phyloP scores from a whole-genome alignment of 2,329 filamentous ascomycete species.

The Aaosphaeria pasadenensis region DNA sequence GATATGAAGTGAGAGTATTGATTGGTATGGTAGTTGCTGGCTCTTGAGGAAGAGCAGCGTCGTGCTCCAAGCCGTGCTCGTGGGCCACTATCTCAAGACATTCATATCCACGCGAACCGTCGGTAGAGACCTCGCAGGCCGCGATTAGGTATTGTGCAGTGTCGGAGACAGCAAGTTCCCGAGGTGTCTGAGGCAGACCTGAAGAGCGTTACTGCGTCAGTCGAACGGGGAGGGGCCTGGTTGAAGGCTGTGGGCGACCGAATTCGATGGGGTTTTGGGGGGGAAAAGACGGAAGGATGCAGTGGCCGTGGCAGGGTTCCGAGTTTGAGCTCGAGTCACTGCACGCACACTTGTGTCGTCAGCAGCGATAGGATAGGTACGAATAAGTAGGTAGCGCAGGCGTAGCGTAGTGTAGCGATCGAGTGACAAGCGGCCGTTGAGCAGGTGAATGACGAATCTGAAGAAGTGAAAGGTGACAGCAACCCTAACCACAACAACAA shows the following conservation, averaged over 20 bases:
- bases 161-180: slow-evolving; percentile 1
- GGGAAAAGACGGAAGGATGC: slow-evolving; percentile 1
- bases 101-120: slow-evolving; percentile 20
- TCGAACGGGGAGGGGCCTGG: slow-evolving; percentile 11
- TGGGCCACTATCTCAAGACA: slow-evolving; percentile 16
- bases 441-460: too few relatives aligned
- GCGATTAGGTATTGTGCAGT: too few relatives aligned
- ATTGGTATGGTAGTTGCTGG: background rate
- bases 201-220: slow-evolving; percentile 12
- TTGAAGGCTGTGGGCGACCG: slow-evolving; percentile 4
- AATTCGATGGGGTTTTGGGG: background rate
- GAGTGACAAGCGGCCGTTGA: too few relatives aligned
- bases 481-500: too few relatives aligned
- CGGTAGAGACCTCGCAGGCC: background rate
- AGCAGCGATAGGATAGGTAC: background rate
- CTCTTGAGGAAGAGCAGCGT: background rate
- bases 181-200: slow-evolving; percentile 6
- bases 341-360: slow-evolving; percentile 4
- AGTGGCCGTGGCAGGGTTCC: slow-evolving; percentile 2
- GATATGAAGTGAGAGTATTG: too few relatives aligned
- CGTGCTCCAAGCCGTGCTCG: slow-evolving; percentile 1
- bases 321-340: slow-evolving; percentile 9
- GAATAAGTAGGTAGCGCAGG: too few relatives aligned
- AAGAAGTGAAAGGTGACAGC: too few relatives aligned
- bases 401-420: too few relatives aligned